Evolutionary conservation across 495 filamentous ascomycete genomes (phyloP), one percentile per base, ranked within the genome.

Genomic region (Xylaria scruposa): DNA sequence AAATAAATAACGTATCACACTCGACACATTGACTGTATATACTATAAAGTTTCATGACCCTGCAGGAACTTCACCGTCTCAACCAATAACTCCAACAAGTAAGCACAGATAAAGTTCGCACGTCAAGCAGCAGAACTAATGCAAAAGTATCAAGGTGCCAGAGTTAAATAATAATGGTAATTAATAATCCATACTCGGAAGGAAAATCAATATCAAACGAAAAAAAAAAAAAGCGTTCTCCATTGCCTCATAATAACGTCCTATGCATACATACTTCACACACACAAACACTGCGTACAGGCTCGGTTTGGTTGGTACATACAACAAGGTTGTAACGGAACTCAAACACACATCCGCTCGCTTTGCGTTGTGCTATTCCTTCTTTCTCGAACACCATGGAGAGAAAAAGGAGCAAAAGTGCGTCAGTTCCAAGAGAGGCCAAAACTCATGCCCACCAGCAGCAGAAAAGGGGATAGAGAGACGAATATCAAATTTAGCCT

Each of bases 201-300:
- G 53, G 17, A 29, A 21, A 29, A 44, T 44, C 7, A 9, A 19
- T 36, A 53, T 60, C 10, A 24, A 21, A 75, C 26, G 42, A 67
- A 62, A 72, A 68, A 54, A 3, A 31, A 3, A 31, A 31, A 31
- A 31, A 29, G 42, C 49, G 29, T 53, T 47, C 61, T 68, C 67
- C 70, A 51, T 72, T 62, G 68, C 59, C 56, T 70, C 68, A 33
- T 72, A 64, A 69, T 42, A 42, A 56, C 66, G 49, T 64, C 68
- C 51, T 67, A 67, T 53, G 56, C 66, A 67, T 74, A 72, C 74
- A 72, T 53, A 69, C 59, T 71, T 31, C 66, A 73, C 26, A 67
- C 72, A 70, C 74, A 72, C 42, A 69, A 53, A 73, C 68, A 74
- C 29, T 44, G 38, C 21, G 21, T 63, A 63, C 60, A 56, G 53